Conservation (phyloP, 306 rosid genomes). For the Elaeagnus macrophylla region DNA sequence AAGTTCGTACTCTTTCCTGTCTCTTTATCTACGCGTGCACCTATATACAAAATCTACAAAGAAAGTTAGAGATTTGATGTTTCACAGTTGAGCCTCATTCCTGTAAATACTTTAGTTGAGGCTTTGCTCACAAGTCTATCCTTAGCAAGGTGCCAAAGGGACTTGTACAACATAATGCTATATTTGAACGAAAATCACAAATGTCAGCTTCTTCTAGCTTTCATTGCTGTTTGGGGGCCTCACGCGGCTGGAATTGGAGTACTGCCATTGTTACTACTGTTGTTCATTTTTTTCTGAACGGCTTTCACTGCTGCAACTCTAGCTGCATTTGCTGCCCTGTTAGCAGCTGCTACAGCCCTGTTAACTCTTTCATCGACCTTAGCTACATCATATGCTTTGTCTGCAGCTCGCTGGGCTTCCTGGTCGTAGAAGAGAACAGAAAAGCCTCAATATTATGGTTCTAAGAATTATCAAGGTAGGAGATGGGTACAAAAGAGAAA, state of each 20-base stretch:
- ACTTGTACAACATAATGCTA: conserved; percentile 1
- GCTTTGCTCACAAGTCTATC: too few species aligned
- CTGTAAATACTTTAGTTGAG: too few species aligned
- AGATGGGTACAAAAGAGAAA: not conserved
- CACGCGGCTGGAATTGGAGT: conserved; percentile 46
- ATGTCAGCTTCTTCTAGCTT: too few species aligned
- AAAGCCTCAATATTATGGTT: not conserved
- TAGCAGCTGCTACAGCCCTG: conserved; percentile 81
- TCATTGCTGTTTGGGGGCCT: conserved; percentile 9
- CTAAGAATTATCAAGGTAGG: not conserved
- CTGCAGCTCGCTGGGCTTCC: conserved; percentile 90
- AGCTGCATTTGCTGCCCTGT: conserved; percentile 94
- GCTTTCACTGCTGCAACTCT: conserved; percentile 96
- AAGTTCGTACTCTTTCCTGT: too few species aligned
- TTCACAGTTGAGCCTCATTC: too few species aligned
- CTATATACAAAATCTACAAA: too few species aligned
- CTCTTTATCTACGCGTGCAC: too few species aligned
- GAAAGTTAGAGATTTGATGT: too few species aligned
- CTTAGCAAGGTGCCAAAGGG: too few species aligned
- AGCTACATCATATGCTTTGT: conserved; percentile 68
- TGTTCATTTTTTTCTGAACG: conserved; percentile 73
- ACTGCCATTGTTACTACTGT: conserved; percentile 34
- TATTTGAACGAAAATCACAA: too few species aligned
- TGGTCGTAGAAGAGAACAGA: conserved; percentile 24
- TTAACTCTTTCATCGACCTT: conserved; percentile 95